Evolutionary conservation across 768 basidiomycete species (phyloP).

Genomic region (Mycena amicta): DNA sequence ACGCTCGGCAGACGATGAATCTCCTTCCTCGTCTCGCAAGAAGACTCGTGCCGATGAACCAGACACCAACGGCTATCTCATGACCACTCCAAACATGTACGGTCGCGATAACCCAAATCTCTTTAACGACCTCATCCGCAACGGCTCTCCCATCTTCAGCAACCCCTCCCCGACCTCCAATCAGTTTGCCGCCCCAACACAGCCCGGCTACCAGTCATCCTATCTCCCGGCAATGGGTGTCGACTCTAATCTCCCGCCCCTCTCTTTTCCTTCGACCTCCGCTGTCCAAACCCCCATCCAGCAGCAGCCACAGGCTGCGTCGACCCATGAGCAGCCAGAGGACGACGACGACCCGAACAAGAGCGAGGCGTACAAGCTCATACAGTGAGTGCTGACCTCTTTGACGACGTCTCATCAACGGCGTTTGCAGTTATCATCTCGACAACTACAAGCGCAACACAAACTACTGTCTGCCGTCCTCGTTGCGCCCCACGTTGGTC

Average conservation of each 20-base stretch:
- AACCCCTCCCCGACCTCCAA: slow-evolving; percentile 39
- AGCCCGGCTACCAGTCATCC: slow-evolving; percentile 44
- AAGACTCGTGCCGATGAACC: slow-evolving; percentile 54
- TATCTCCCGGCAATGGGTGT: slow-evolving; percentile 63
- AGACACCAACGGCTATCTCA: slow-evolving; percentile 54
- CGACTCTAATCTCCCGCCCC: slow-evolving; percentile 53
- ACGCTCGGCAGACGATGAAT: slow-evolving; percentile 56
- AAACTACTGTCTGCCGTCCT: slow-evolving; percentile 85
- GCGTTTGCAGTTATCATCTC: slow-evolving; percentile 72
- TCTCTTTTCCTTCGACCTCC: slow-evolving; percentile 44
- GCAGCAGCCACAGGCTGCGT: slow-evolving; percentile 34
- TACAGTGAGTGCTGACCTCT: slow-evolving; percentile 52
- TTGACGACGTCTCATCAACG: slow-evolving; percentile 3
- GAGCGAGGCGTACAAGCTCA: slow-evolving; percentile 80
- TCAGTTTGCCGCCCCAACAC: slow-evolving; percentile 43
- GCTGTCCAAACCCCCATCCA: slow-evolving; percentile 29
- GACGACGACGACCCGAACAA: slow-evolving; percentile 73
- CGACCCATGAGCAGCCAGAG: slow-evolving; percentile 50
- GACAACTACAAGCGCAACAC: slow-evolving; percentile 88
- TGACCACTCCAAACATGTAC: slow-evolving; percentile 53
- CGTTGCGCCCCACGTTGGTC: slow-evolving; percentile 83
- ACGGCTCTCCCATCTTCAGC: slow-evolving; percentile 65
- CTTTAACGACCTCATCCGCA: slow-evolving; percentile 64
- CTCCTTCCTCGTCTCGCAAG: slow-evolving; percentile 31
- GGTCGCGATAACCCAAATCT: slow-evolving; percentile 46